Base-by-base conservation (phyloP, 805 yeast species). In the Candida xyloterini region DNA sequence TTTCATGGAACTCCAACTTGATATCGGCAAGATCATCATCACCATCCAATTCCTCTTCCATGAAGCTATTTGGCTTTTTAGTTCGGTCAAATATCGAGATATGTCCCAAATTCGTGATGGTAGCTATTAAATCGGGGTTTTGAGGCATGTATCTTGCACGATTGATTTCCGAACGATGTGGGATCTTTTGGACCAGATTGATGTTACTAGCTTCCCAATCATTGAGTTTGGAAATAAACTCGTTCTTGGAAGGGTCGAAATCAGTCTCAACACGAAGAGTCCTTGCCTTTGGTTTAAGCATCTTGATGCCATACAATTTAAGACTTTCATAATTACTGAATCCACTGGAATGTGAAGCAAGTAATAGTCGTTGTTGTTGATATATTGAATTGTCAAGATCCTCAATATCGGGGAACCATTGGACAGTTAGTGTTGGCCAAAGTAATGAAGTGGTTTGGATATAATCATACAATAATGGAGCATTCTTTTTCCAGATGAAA, bases 101-200 rank as follows among this genome's bases (percentile, higher is more conserved):
- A 10, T 73, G 66, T 1, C 96, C 96, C 23, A 65, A 58, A 29
- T 82, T 77, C 30, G 84, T 78, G 8, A 80, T 76, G 14, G 88
- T 74, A 2, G 90, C 87, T 5, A 90, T 70, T 5, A 90, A 55
- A 53, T 89, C 93, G 1, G 93, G 93, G 53, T 90, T 90, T 50
- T 84, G 91, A 0, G 96, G 95, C 79, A 85, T 76, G 52, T 75
- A 77, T 26, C 82, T 69, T 0, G 84, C 80, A 45, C 76, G 74
- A 56, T 87, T 86, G 40, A 89, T 81, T 47, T 83, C 93, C 2
- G 86, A 89, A 1, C 65, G 59, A 49, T 80, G 88, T 24, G 74
- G 69, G n/a, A 85, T 79, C 31, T 73, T 71, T 60, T 85, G 95
- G 4, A 70, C 33, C 15, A 57, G 31, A 15, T 41, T 34, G 28